phyloP scores from a whole-genome alignment of 306 rosid genomes.

The Fragaria vesca region DNA sequence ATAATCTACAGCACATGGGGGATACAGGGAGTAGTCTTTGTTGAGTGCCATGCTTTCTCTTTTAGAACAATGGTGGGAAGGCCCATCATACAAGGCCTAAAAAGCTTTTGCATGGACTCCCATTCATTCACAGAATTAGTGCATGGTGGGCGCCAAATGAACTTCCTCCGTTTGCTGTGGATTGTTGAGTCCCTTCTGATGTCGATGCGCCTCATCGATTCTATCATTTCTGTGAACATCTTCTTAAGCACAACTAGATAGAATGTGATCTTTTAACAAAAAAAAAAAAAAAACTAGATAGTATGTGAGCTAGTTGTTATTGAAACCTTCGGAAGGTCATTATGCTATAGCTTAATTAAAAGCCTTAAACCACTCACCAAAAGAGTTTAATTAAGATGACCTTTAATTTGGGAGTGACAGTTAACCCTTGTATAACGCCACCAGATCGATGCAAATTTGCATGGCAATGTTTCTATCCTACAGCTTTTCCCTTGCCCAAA shows the following conservation, averaged over 20 bases:
- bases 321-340: background rate
- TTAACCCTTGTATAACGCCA: background rate
- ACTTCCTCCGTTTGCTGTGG: slow-evolving; percentile 14
- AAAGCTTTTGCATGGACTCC: background rate
- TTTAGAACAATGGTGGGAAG: background rate
- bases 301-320: background rate
- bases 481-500: background rate
- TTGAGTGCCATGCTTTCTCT: background rate
- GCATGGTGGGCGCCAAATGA: slow-evolving; percentile 25
- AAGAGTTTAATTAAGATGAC: background rate
- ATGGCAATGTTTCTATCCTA: background rate
- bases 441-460: background rate
- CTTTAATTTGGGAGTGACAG: background rate
- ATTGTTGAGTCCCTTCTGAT: background rate
- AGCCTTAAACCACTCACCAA: background rate
- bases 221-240: background rate
- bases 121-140: background rate
- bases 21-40: background rate
- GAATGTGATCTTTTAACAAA: too few species aligned
- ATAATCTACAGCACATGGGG: slow-evolving; percentile 2
- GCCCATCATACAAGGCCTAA: background rate
- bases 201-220: background rate
- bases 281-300: too few species aligned
- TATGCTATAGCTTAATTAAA: background rate
- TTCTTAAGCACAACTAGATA: background rate